Conservation (phyloP, 805 yeast genomes). For the Cyberlindnera xylosilytica region DNA sequence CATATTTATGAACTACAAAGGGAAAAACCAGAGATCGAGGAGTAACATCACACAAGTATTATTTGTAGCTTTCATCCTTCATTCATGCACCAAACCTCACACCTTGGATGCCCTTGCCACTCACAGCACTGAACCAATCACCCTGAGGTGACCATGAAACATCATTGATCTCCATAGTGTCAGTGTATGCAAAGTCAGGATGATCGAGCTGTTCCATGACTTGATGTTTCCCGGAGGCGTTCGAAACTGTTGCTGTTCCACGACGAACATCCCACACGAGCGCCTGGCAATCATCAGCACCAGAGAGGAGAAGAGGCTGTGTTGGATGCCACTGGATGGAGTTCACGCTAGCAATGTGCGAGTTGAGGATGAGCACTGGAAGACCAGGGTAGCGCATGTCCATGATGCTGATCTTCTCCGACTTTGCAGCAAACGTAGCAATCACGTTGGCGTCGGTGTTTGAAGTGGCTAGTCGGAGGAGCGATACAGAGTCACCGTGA, state of each 20-base stretch:
- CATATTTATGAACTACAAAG: no score
- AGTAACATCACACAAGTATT: no score
- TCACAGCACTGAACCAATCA: slow-evolving; percentile 71
- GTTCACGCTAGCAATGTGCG: slow-evolving; percentile 67
- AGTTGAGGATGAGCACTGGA: slow-evolving; percentile 69
- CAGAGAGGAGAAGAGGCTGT: slow-evolving; percentile 55
- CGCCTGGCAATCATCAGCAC: slow-evolving; percentile 75
- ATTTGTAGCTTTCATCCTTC: no score
- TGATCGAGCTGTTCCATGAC: slow-evolving; percentile 11
- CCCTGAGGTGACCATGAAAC: slow-evolving; percentile 72
- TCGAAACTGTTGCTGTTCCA: slow-evolving; percentile 1
- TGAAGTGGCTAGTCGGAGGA: slow-evolving; percentile 73
- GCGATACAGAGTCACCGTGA: slow-evolving; percentile 31
- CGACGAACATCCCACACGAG: slow-evolving; percentile 57
- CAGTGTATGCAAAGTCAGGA: slow-evolving; percentile 52
- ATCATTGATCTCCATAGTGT: slow-evolving; percentile 70
- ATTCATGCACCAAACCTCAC: slow-evolving; percentile 26
- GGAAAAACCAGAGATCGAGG: no score
- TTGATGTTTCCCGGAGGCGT: slow-evolving; percentile 2
- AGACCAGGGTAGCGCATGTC: slow-evolving; percentile 88
- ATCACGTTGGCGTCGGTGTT: slow-evolving; percentile 77
- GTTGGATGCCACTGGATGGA: slow-evolving; percentile 83
- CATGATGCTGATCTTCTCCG: slow-evolving; percentile 61
- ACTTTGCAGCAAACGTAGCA: slow-evolving; percentile 76
- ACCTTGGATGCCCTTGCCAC: slow-evolving; percentile 36